Evolutionary conservation across 1,284 basidiomycete genomes (phyloP).

Genomic region (Meripilus lineatus): DNA sequence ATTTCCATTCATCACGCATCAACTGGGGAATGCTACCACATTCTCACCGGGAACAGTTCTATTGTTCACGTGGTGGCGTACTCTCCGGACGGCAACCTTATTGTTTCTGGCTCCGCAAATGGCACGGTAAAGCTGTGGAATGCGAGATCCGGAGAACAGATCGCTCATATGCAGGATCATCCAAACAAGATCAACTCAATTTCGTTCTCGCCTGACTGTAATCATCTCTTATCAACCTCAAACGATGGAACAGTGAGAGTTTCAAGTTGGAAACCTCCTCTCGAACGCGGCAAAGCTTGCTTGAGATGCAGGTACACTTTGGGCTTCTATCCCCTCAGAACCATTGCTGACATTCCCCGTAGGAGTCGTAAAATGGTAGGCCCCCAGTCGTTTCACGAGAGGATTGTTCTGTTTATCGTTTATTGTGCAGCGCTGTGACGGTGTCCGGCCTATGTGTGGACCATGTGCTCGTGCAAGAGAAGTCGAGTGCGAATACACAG

Average conservation of each 20-base stretch:
- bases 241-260: too few relatives aligned
- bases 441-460: slow-evolving; percentile 23
- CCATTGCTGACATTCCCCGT: background rate
- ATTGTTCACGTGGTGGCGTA: slow-evolving; percentile 1
- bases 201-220: slow-evolving; percentile 26
- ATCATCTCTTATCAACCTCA: slow-evolving; percentile 28
- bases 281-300: slow-evolving; percentile 28
- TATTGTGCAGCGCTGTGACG: slow-evolving; percentile 30
- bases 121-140: slow-evolving; percentile 9
- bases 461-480: slow-evolving; percentile 24
- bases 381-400: too few relatives aligned
- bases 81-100: slow-evolving; percentile 11
- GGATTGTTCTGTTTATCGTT: background rate
- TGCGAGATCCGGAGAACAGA: background rate
- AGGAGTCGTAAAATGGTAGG: slow-evolving; percentile 30
- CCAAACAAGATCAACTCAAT: slow-evolving; percentile 23
- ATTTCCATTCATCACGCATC: slow-evolving; percentile 11
- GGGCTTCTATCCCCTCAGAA: background rate
- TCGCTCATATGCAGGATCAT: slow-evolving; percentile 11
- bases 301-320: slow-evolving; percentile 26
- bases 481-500: slow-evolving; percentile 28
- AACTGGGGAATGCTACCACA: background rate
- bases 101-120: slow-evolving; percentile 5
- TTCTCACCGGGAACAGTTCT: slow-evolving; percentile 8
- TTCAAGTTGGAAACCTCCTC: too few relatives aligned